Evolutionary conservation across 768 basidiomycete genomes (phyloP), one percentile per base, ranked within the genome.

Genomic region (Xerocomellus intermedius): DNA sequence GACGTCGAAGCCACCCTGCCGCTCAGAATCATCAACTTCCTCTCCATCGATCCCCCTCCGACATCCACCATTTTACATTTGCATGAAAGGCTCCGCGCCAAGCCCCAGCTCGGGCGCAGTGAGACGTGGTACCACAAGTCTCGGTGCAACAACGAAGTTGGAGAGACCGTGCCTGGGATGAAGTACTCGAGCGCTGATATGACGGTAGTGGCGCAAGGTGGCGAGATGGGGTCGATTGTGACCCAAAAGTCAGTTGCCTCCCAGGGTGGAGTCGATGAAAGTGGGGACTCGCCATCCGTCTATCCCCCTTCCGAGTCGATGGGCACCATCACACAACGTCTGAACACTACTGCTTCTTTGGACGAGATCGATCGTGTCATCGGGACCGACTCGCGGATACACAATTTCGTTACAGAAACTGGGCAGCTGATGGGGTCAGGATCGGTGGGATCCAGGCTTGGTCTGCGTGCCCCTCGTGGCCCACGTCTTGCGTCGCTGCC

Each of bases 31-130:
- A 77, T 94, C 74, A 94, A 87, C 66, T 90, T 91, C 72, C 71
- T 94, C 28, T 94, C 93, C 13, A 76, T 97, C 58, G 91, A 95
- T 68, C 90, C 91, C 21, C 87, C 87, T 13, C 85, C 86, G 36
- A 73, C 67, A 39, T 65, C 60, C 36, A 61, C 69, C 38, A 52
- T 69, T n/a, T 62, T 62, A 37, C 63, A 62, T 12, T 36, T 59
- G 35, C 57, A 61, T 8, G 59, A 48, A 14, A 56, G 58, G 17
- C 61, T 68, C 7, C 61, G 55, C 13, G 57, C 54, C 22, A 70
- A 65, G 51, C 66, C 68, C 2, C 64, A 66, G 35, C 50, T 61
- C 3, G 58, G 57, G n/a, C 64, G 63, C 42, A 66, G 57, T 42
- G 59, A 64, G 44, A 62, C 64, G 9, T 65, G 70, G 69, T 69